Evolutionary conservation across 2,329 filamentous ascomycete species (phyloP), one percentile per base, ranked within the genome.

Genomic region (Calcarisporium arbuscula): DNA sequence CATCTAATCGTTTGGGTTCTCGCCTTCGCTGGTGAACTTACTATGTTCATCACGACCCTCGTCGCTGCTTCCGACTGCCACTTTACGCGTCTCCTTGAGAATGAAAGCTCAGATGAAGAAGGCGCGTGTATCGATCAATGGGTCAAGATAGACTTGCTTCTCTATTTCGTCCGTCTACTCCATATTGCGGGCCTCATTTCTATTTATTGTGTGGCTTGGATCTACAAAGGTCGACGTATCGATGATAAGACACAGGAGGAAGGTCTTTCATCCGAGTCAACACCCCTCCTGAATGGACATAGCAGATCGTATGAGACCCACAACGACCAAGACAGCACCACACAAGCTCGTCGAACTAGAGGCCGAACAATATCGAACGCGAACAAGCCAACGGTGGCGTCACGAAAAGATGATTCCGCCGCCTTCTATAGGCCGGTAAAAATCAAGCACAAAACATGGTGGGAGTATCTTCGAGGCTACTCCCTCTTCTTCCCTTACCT

Each of bases 401-500:
- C 47, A n/a, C 50, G 48, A 23, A 67, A 65, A 42, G 81, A 86
- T 38, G 74, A 77, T 33, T 76, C 77, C 17, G 79, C 82, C 8
- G 86, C 85, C 6, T 96, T 94, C 69, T 94, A 94, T 57, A 82
- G 90, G 47, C 89, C 89, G 3, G 82, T 83, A 23, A 90, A 86
- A 44, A 75, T 87, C 8, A 89, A 87, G 4, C 84, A 85, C 47
- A 87, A 85, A 47, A 92, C 81, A 34, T 98, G 92, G 92, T 94
- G 85, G 79, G 89, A 96, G 54, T 98, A 98, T 57, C 67, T 95
- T 41, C 80, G 82, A 44, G 88, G 90, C 29, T 98, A 96, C 59
- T 85, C 82, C 10, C 70, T 95, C 33, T 95, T 98, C 62, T 94
- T 96, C 56, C 90, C 89, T 0, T 98, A 96, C 54, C 76, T 96